phyloP scores from a whole-genome alignment of 352 stramenopile species.

The Phytophthora sp. region DNA sequence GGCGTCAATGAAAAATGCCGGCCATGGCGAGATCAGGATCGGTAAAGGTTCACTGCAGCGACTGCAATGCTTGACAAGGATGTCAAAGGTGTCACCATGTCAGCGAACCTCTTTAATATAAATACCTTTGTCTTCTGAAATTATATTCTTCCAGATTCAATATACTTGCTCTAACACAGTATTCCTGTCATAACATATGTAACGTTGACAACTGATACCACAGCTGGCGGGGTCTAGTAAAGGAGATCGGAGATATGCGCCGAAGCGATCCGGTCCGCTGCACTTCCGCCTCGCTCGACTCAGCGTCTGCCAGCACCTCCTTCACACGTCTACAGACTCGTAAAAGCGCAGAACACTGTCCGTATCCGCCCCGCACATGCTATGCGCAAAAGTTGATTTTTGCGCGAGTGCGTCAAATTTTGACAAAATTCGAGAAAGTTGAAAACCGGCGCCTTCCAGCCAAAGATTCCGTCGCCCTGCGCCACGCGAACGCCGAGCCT shows the following conservation, averaged over 20 bases:
- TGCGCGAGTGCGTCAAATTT: no score
- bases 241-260: conserved; percentile 2
- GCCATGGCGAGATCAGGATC: not conserved
- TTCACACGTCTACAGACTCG: not conserved
- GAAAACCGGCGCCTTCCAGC: not conserved
- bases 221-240: conserved; percentile 7
- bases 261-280: conserved; percentile 9
- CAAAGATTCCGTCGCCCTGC: conserved; percentile 28
- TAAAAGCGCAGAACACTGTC: not conserved
- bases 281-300: not conserved
- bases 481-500: not conserved
- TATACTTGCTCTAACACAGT: no score
- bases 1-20: not conserved
- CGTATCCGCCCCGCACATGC: no score
- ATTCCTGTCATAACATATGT: no score
- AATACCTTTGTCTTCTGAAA: no score
- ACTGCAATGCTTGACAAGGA: not conserved
- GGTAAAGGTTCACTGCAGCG: conserved; percentile 1
- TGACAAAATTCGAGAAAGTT: no score
- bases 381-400: no score
- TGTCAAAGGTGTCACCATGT: conserved; percentile 4
- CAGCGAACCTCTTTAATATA: no score
- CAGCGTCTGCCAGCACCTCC: not conserved
- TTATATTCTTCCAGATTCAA: no score
- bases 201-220: no score